phyloP scores from a whole-genome alignment of 495 filamentous ascomycete species.

The Xanthoparmelia taractica region DNA sequence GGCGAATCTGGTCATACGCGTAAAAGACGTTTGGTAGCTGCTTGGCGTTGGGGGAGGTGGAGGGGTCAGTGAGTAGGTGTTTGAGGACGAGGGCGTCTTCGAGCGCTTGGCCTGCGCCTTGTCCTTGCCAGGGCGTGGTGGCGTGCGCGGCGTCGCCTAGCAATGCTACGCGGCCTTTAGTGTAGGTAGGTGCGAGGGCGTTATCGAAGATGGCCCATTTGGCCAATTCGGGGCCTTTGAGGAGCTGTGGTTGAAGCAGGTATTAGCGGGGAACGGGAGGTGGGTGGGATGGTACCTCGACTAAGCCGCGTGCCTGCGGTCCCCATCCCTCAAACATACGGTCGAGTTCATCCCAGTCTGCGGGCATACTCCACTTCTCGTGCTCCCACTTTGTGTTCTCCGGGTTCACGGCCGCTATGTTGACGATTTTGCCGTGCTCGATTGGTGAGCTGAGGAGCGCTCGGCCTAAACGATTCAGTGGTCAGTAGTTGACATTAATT shows the following conservation, averaged over 20 bases:
- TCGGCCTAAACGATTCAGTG: background rate
- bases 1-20: slow-evolving; percentile 52
- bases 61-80: slow-evolving; percentile 38
- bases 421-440: slow-evolving; percentile 36
- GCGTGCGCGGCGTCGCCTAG: slow-evolving; percentile 66
- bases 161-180: slow-evolving; percentile 47
- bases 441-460: slow-evolving; percentile 41
- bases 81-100: slow-evolving; percentile 58
- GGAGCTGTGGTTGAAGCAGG: background rate
- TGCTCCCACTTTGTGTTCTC: slow-evolving; percentile 17
- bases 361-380: slow-evolving; percentile 7
- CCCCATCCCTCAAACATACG: slow-evolving; percentile 7
- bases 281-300: background rate
- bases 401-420: slow-evolving; percentile 33
- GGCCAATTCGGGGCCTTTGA: background rate
- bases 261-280: background rate
- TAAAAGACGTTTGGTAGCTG: slow-evolving; percentile 32
- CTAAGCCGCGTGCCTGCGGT: background rate
- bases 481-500: no score
- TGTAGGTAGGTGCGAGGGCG: slow-evolving; percentile 47
- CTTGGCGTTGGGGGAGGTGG: background rate
- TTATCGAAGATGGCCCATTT: slow-evolving; percentile 60
- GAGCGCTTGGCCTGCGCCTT: slow-evolving; percentile 60
- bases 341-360: background rate
- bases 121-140: slow-evolving; percentile 60